Conservation (phyloP, 768 basidiomycete genomes). For the Tephrocybe sp. region DNA sequence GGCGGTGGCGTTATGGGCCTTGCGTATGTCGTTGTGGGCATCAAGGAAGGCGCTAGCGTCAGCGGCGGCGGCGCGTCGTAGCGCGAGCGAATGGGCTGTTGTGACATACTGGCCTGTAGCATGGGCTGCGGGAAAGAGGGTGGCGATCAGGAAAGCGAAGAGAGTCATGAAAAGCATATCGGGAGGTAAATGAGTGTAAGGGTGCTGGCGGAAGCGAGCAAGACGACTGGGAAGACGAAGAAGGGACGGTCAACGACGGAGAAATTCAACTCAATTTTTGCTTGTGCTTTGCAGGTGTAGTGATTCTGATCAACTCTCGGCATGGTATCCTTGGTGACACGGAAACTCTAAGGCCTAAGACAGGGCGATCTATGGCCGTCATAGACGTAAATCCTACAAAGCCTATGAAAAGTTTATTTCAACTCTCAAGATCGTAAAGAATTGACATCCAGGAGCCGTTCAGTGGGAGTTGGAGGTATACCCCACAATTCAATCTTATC, state of each 20-base stretch:
- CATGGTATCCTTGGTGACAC: conserved; percentile 23
- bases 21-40: conserved; percentile 51
- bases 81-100: conserved; percentile 1
- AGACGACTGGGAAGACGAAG: conserved; percentile 18
- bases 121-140: conserved; percentile 1
- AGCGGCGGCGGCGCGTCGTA: conserved; percentile 21
- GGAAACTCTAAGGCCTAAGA: background rate
- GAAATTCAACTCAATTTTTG: background rate
- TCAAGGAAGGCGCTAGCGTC: conserved; percentile 36
- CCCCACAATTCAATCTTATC: background rate
- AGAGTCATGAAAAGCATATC: conserved; percentile 7
- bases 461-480: background rate
- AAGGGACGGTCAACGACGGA: conserved; percentile 9
- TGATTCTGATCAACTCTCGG: conserved; percentile 11
- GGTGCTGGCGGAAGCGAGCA: conserved; percentile 28
- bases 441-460: background rate
- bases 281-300: conserved; percentile 7
- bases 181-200: conserved; percentile 33
- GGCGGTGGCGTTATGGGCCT: conserved; percentile 36
- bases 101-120: background rate
- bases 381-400: background rate
- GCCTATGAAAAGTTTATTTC: background rate
- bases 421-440: background rate
- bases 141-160: conserved; percentile 4
- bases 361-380: background rate